These are phyloP conservation scores for Podaxis carcinomalis DNA, from an alignment of 768 basidiomycete genomes.

Conservation along the genomic window DNA sequence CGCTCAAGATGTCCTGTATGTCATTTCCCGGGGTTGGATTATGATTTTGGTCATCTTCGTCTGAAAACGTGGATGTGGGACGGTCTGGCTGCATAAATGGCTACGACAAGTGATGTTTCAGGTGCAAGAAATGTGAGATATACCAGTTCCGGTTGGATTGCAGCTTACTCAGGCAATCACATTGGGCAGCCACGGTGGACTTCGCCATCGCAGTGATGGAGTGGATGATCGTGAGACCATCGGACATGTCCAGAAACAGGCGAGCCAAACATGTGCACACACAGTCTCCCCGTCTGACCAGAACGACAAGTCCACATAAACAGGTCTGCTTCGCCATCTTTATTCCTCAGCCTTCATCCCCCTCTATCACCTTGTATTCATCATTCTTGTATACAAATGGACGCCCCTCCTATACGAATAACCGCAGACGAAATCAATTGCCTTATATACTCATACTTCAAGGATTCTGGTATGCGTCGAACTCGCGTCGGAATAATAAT, in stretches of 20 bases:
- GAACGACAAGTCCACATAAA: slow-evolving; percentile 11
- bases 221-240: slow-evolving; percentile 10
- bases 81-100: not conserved
- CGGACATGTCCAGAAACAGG: slow-evolving; percentile 7
- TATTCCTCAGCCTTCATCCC: not conserved
- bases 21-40: not conserved
- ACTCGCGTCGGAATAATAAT: not conserved
- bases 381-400: slow-evolving; percentile 18
- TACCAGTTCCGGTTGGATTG: not conserved
- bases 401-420: slow-evolving; percentile 52
- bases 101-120: not conserved
- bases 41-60: slow-evolving; percentile 6
- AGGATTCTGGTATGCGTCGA: slow-evolving; percentile 62
- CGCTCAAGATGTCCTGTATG: slow-evolving; percentile 23
- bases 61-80: not conserved
- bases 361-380: not conserved
- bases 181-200: not conserved
- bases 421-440: slow-evolving; percentile 84
- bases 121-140: not conserved
- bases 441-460: slow-evolving; percentile 78
- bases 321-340: not conserved
- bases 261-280: slow-evolving; percentile 6
- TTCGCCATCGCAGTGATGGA: slow-evolving; percentile 1
- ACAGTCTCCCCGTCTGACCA: not conserved
- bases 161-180: slow-evolving; percentile 12